Base-by-base conservation (phyloP, 169 alveolate genomes). In the Plasmodium fragile region DNA sequence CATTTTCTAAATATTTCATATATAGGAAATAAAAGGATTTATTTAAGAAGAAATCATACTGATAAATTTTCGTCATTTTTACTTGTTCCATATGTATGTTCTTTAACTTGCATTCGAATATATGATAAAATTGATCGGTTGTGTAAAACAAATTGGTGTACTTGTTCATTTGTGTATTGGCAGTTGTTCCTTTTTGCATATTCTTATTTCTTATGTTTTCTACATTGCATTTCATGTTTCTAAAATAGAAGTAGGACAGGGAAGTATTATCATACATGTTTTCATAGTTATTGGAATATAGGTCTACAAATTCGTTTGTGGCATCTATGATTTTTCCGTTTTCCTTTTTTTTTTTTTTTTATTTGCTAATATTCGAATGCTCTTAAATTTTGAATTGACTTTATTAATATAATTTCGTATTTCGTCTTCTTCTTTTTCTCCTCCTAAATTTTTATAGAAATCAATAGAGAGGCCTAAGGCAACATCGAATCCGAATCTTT, bases 401-500 rank as follows among this genome's bases (percentile, higher is more conserved):
- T 30, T 52, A 70, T 83, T 72, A 71, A 83, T 41, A 83, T 83
- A 83, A 59, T 65, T 83, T 83, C 92, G 49, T 71, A 83, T 43
- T 70, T 83, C 92, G 34, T 83, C 92, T 71, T 83, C 92, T 72
- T 72, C 82, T 72, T 83, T 83, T 49, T 45, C 34, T 43, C 92
- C 92, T 25, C 92, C 92, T 43, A 83, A 71, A 52, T 73, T 83
- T 83, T 72, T 83, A 45, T 83, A 83, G 55, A 83, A 83, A 73
- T 83, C 92, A 49, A 83, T 83, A 30, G 92, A 83, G 13, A 83
- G 41, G 41, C 55, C 45, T 28, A 83, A 8, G 39, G 92, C 92
- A 8, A 83, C 92, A 83, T 83, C 92, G 77, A 72, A 83, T 30
- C 92, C 92, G 59, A 83, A 83, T 83, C 92, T 83, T 25, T 83